Evolutionary conservation across 176 grass and related monocot genomes (phyloP), one percentile per base, ranked within the genome.

Genomic region (Juncus effusus): DNA sequence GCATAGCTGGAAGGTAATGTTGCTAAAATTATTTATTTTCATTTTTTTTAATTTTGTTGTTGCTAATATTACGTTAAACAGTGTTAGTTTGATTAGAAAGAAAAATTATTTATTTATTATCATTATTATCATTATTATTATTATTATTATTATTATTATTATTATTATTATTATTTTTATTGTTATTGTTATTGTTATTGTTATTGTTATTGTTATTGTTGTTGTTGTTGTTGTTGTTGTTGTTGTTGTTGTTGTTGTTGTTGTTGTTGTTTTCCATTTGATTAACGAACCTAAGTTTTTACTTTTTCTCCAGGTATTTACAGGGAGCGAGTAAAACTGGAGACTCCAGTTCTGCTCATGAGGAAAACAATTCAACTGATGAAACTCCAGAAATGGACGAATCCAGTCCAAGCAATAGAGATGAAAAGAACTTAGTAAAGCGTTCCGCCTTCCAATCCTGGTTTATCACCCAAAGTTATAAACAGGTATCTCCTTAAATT

Each of bases 1-100:
- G 94, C 69, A 82, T 97, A 49, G 88, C 88, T 76, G 88, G 94
- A 86, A 97, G 94, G 88, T 97, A 89, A 10, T 16, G 71, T 74
- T 54, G n/a, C 44, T 51, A 8, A n/a, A 15, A 13, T 69, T 13
- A 5, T 4, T 4, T 39, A 56, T 15, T 52, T 52, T 52, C 12
- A 1, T 52, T 52, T 52, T 52, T 10, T 55, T 5, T 69, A 40
- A 40, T 69, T 16, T 50, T 28, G 3, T 62, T 38, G 36, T 62
- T 69, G 19, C 19, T 28, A 28, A 28, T 28, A 28, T 28, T 28
- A 28, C 19, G 19, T 69, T 3, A 2, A 62, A 6, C 59, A 3
- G 42, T 15, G 1, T 6, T 51, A 69, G 12, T 52, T 40, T 52
- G 35, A 36, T 14, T 42, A 60, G 54, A 38, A 70, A 39, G 41